Evolutionary conservation across 495 filamentous ascomycete species (phyloP).

Genomic region (Ramalina intermedia): DNA sequence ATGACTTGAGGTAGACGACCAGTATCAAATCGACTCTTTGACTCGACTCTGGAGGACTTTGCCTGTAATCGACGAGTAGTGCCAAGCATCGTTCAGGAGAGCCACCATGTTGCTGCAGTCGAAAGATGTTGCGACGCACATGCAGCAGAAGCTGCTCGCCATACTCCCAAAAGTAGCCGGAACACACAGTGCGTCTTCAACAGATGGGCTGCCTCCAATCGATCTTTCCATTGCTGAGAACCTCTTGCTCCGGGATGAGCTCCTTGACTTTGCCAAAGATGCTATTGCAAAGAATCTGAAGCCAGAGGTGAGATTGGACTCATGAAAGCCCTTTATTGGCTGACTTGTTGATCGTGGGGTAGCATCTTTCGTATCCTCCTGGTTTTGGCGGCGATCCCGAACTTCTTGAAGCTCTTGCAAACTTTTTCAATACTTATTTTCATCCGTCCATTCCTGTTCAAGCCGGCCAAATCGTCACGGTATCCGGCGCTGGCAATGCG

Average conservation of each 20-base stretch:
- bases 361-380: conserved; percentile 21
- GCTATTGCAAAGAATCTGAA: not conserved
- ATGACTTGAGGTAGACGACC: no score
- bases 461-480: conserved; percentile 22
- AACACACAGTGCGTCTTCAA: no score
- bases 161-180: no score
- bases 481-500: conserved; percentile 23
- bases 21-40: no score
- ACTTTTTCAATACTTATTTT: conserved; percentile 27
- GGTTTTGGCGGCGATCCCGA: conserved; percentile 17
- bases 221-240: conserved; percentile 23
- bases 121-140: no score
- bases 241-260: conserved; percentile 17
- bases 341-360: not conserved
- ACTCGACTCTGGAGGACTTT: no score
- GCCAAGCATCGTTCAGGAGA: no score
- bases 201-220: conserved; percentile 2
- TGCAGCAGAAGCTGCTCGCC: no score
- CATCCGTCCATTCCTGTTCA: conserved; percentile 20
- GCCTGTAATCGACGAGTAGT: no score
- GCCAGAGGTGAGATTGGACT: not conserved
- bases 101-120: no score
- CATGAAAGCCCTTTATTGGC: not conserved
- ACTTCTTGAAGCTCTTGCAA: conserved; percentile 21
- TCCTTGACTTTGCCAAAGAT: conserved; percentile 8